A percentile compares a stretch with the other conserved stretches of the same genome.
phyloP scores from a whole-genome alignment of 495 filamentous ascomycete genomes.

The Cenococcum geophilum region DNA sequence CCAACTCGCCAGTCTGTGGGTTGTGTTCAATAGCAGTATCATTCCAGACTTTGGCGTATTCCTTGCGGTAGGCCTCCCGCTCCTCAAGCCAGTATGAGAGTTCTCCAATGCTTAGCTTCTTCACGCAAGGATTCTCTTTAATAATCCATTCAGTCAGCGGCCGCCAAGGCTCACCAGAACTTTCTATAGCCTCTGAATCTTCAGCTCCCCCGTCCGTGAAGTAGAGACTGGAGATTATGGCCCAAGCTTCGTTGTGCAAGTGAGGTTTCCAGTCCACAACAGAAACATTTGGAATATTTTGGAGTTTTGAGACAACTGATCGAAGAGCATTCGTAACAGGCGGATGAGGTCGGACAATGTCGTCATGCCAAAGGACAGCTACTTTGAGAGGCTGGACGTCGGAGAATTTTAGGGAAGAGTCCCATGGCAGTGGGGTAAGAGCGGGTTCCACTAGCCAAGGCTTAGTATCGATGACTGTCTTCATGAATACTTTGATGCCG shows the following conservation, averaged over 20 bases:
- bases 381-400: constrained; percentile 47
- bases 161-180: constrained; percentile 52
- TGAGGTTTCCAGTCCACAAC: constrained; percentile 63
- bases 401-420: not conserved
- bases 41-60: constrained; percentile 58
- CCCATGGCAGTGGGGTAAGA: constrained; percentile 56
- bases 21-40: constrained; percentile 12
- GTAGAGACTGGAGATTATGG: constrained; percentile 48
- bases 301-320: constrained; percentile 50
- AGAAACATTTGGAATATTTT: constrained; percentile 45
- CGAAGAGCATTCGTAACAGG: constrained; percentile 57
- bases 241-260: constrained; percentile 42
- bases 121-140: constrained; percentile 44
- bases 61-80: constrained; percentile 53
- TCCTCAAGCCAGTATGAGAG: constrained; percentile 41
- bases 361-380: constrained; percentile 65
- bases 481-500: constrained; percentile 60
- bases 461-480: constrained; percentile 49
- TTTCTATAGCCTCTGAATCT: constrained; percentile 44
- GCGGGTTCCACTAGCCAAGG: constrained; percentile 59
- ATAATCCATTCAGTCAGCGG: constrained; percentile 49
- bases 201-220: constrained; percentile 53
- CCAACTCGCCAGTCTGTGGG: constrained; percentile 30
- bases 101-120: constrained; percentile 41
- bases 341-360: constrained; percentile 64